phyloP scores from a whole-genome alignment of 75 land plant species.

The Isoetes taiwanensis region DNA sequence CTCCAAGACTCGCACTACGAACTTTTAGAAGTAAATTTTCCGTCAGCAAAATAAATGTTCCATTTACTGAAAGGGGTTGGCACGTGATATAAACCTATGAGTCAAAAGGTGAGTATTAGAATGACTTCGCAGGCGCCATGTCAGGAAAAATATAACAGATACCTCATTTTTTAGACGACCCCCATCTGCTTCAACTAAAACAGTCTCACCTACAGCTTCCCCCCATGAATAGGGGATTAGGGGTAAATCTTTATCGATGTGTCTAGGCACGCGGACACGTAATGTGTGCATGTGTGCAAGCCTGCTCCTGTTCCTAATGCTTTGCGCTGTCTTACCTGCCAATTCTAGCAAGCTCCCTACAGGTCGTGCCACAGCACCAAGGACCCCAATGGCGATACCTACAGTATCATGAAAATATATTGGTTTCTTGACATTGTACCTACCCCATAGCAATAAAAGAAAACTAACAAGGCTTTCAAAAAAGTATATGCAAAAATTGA shows the following conservation, averaged over 20 bases:
- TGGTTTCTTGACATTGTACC: too few relatives aligned
- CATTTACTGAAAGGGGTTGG: slow-evolving; percentile 39
- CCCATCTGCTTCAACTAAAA: slow-evolving; percentile 57
- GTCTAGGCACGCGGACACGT: slow-evolving; percentile 74
- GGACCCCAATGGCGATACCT: slow-evolving; percentile 86
- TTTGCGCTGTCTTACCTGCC: slow-evolving; percentile 96
- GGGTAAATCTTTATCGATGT: slow-evolving; percentile 49
- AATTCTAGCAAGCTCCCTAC: slow-evolving; percentile 84
- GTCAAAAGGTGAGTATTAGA: background rate
- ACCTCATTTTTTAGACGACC: slow-evolving; percentile 46
- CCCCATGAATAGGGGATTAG: slow-evolving; percentile 90
- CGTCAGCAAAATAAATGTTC: slow-evolving; percentile 57
- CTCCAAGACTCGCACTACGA: slow-evolving; percentile 16
- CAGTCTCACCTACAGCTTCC: slow-evolving; percentile 67
- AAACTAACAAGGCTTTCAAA: too few relatives aligned
- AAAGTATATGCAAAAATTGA: too few relatives aligned
- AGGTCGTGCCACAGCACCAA: slow-evolving; percentile 82
- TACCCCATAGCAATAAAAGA: too few relatives aligned
- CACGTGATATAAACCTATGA: slow-evolving; percentile 43
- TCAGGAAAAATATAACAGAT: background rate
- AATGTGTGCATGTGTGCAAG: slow-evolving; percentile 33
- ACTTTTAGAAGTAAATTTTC: slow-evolving; percentile 43
- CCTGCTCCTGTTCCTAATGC: slow-evolving; percentile 73
- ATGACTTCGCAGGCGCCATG: background rate
- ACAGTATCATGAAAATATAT: background rate